A percentile compares a stretch with the other conserved stretches of the same genome.
Evolutionary conservation across 2,329 filamentous ascomycete genomes (phyloP).

Genomic region (Apiospora arundinis): DNA sequence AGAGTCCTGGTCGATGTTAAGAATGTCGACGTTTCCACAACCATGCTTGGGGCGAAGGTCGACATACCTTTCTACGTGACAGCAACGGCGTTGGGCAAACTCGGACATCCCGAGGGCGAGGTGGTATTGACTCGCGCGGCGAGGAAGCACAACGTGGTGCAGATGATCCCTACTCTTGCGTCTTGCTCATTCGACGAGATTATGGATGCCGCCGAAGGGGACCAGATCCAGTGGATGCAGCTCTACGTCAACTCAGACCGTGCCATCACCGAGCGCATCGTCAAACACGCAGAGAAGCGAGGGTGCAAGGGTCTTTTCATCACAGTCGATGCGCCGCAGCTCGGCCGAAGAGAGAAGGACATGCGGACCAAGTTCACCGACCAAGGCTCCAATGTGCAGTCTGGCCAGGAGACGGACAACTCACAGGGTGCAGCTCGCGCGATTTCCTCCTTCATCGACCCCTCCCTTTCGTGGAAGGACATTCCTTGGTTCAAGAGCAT

Average conservation of each 20-base stretch:
- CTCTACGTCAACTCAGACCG: conserved; percentile 98
- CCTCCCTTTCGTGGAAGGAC: conserved; percentile 89
- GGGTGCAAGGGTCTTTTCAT: conserved; percentile 98
- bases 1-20: conserved; percentile 89
- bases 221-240: conserved; percentile 95
- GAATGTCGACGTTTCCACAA: conserved; percentile 84
- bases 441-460: conserved; percentile 97
- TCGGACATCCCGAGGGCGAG: conserved; percentile 93
- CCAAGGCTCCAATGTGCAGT: conserved; percentile 82
- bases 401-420: conserved; percentile 77
- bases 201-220: conserved; percentile 78
- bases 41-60: conserved; percentile 88
- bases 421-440: conserved; percentile 92
- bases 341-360: conserved; percentile 94
- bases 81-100: conserved; percentile 92
- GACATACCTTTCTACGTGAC: conserved; percentile 95
- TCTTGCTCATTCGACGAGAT: conserved; percentile 99
- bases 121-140: conserved; percentile 87
- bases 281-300: conserved; percentile 87
- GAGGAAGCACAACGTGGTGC: conserved; percentile 85
- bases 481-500: conserved; percentile 91
- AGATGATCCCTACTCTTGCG: conserved; percentile 98
- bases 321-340: conserved; percentile 95
- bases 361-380: conserved; percentile 95
- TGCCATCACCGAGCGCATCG: conserved; percentile 85